Evolutionary conservation across 2,329 filamentous ascomycete genomes (phyloP).

Genomic region (Xylariaceae sp.): DNA sequence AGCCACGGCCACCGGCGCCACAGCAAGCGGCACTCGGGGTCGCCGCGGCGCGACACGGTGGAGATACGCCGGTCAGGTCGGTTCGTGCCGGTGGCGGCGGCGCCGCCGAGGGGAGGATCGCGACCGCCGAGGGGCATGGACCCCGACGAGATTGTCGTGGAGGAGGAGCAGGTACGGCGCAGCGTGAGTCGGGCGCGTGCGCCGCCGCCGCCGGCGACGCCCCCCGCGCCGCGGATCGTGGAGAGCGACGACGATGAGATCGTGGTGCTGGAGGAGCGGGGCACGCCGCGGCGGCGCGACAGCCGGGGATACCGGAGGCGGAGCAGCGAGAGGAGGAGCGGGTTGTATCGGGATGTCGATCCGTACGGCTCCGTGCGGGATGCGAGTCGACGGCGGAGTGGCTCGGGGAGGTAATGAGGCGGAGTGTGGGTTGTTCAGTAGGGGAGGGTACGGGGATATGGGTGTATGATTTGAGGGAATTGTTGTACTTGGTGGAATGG

Average conservation of each 20-base stretch:
- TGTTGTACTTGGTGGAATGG: too few relatives aligned
- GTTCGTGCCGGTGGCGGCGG: conserved; percentile 1
- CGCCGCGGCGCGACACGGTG: conserved; percentile 23
- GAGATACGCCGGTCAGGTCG: conserved; percentile 22
- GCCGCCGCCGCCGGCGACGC: conserved; percentile 17
- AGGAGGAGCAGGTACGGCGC: conserved; percentile 15
- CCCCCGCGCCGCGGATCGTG: conserved; percentile 22
- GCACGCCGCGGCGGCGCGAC: conserved; percentile 24
- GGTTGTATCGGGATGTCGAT: conserved; percentile 27
- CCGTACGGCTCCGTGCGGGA: conserved; percentile 28
- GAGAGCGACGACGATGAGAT: conserved; percentile 31
- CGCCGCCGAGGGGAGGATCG: conserved; percentile 10
- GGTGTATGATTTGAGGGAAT: not conserved
- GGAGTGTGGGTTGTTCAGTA: too few relatives aligned
- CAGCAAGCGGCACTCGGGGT: conserved; percentile 8
- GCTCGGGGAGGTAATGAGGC: conserved; percentile 24
- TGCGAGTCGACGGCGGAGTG: conserved; percentile 28
- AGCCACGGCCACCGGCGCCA: conserved; percentile 2
- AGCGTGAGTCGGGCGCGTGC: conserved; percentile 4
- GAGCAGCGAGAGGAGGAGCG: conserved; percentile 22
- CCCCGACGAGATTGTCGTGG: conserved; percentile 25
- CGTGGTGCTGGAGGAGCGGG: conserved; percentile 32
- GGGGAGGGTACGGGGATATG: not conserved
- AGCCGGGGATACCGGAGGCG: conserved; percentile 20
- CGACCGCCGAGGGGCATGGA: not conserved